phyloP scores from a whole-genome alignment of 371 early-diverging fungal species.

The Syncephalastrum contaminatum region DNA sequence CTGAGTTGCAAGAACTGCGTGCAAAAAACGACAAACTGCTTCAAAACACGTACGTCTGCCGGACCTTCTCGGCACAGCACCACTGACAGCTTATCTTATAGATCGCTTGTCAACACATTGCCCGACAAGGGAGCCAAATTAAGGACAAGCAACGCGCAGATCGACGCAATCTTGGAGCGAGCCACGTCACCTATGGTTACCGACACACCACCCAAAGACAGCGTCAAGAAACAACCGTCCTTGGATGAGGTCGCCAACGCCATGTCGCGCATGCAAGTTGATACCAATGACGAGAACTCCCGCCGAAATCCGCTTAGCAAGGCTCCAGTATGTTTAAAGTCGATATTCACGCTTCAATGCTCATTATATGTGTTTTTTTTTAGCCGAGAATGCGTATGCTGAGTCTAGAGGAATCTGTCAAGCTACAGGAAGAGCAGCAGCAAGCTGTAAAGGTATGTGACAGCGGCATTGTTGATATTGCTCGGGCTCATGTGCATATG shows the following conservation, averaged over 20 bases:
- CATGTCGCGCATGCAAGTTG: too few relatives aligned
- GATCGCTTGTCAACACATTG: constrained; percentile 17
- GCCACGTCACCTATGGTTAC: constrained; percentile 3
- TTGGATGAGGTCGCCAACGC: too few relatives aligned
- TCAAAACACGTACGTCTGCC: constrained; percentile 24
- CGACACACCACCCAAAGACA: constrained; percentile 1
- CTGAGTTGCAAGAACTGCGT: constrained; percentile 18
- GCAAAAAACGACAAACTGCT: constrained; percentile 25
- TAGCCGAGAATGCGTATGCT: constrained; percentile 27
- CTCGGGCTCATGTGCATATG: too few relatives aligned
- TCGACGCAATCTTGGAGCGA: constrained; percentile 12
- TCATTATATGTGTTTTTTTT: background rate
- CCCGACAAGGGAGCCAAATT: constrained; percentile 42
- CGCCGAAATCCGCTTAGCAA: too few relatives aligned
- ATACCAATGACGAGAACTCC: too few relatives aligned
- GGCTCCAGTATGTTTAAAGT: too few relatives aligned
- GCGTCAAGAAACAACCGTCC: background rate
- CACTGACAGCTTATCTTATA: background rate
- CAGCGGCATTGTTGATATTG: too few relatives aligned
- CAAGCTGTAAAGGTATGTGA: constrained; percentile 29
- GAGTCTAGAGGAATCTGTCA: constrained; percentile 36
- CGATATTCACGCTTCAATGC: too few relatives aligned
- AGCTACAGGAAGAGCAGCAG: constrained; percentile 33
- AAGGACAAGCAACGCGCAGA: constrained; percentile 23
- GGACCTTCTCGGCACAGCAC: background rate